Evolutionary conservation across 2,329 filamentous ascomycete species (phyloP), one percentile per base, ranked within the genome.

Genomic region (Colletotrichum sp.): DNA sequence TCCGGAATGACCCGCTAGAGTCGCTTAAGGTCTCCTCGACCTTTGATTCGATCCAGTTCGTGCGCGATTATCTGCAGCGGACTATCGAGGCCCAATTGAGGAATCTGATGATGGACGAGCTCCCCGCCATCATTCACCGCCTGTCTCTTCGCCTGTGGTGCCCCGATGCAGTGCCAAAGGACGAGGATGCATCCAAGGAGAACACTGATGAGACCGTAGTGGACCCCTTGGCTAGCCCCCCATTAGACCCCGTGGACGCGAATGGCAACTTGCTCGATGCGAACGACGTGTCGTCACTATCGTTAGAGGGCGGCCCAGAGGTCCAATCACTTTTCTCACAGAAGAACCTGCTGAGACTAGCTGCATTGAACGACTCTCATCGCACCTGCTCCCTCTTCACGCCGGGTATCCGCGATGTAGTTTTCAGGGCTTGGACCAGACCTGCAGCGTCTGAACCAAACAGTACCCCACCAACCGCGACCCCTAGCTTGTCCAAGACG

Each of bases 1-100:
- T 99, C 84, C 94, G 97, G 81, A 99, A 99, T 90, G 97, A 99
- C 83, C 97, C 97, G 6, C 92, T 99, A 77, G 97, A 99, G 84
- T 98, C 96, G 6, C 92, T 99, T 82, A 99, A 98, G 88, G 97
- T 99, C 79, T 99, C 96, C 1, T 99, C 96, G 79, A 99, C 97
- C 61, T 99, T 99, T 85, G 97, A 99, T 87, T 98, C 96, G 15
- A 99, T 99, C 81, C 96, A 97, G 61, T 99, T 99, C 82, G 97
- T 99, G 78, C 94, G 97, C 80, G 96, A 99, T 85, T 99, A 99
- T 84, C 88, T 99, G 72, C 97, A 99, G 83, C 94, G 95, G 83
- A 98, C 96, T 77, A 99, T 99, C 80, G 97, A 99, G 86, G 94
- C 92, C 68, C 97, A 99, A 85, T 87, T 99, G 77, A 93, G 97